These are phyloP conservation scores for Brassica hybrid DNA, from an alignment of 441 rosid genomes.

Conservation along the genomic window DNA sequence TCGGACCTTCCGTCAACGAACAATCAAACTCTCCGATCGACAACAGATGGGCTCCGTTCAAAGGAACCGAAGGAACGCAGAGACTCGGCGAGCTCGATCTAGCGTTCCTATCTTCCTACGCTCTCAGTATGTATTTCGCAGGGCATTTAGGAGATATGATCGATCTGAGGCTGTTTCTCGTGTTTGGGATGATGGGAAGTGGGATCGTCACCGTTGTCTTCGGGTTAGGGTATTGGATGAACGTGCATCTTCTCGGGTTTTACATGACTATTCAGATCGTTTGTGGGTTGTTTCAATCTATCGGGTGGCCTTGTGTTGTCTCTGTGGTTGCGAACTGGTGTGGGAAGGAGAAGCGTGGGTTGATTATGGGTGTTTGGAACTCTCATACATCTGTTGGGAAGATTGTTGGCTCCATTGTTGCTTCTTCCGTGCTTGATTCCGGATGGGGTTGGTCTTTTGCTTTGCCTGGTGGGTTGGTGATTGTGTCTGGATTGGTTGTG, in stretches of 20 bases:
- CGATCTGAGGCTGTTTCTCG: constrained; percentile 83
- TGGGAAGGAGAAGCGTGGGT: constrained; percentile 89
- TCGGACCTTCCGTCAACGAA: constrained; percentile 46
- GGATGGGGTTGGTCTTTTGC: constrained; percentile 99
- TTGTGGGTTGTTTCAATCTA: constrained; percentile 88
- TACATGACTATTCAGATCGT: constrained; percentile 71
- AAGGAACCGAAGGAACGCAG: constrained; percentile 67
- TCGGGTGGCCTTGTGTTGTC: constrained; percentile 97
- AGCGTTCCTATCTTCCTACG: constrained; percentile 72
- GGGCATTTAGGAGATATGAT: constrained; percentile 88
- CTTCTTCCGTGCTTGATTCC: constrained; percentile 74
- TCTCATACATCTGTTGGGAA: constrained; percentile 92
- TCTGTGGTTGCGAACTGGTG: constrained; percentile 93
- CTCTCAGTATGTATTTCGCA: constrained; percentile 83
- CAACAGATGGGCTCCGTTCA: constrained; percentile 82
- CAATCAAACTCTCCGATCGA: constrained; percentile 32
- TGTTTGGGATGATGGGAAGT: constrained; percentile 91
- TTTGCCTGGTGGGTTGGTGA: constrained; percentile 74
- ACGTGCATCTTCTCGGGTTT: constrained; percentile 62
- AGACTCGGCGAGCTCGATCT: constrained; percentile 93
- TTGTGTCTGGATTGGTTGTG: constrained; percentile 63
- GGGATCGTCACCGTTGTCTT: constrained; percentile 70
- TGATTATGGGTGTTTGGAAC: constrained; percentile 93
- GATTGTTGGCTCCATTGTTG: constrained; percentile 78
- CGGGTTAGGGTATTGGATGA: constrained; percentile 86